phyloP scores from a whole-genome alignment of 2,329 filamentous ascomycete species.

The Proliferodiscus dingleyae region DNA sequence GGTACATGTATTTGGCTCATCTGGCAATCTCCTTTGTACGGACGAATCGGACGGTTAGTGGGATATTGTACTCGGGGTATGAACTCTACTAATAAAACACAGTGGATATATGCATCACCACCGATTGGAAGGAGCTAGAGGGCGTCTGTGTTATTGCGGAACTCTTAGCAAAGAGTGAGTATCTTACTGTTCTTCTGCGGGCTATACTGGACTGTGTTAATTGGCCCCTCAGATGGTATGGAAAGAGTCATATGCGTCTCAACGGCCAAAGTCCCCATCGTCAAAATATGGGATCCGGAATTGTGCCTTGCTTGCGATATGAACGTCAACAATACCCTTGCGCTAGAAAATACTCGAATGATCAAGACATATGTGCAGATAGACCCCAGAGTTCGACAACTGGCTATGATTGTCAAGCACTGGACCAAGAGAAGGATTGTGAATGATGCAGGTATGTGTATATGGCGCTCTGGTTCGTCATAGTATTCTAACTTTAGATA shows the following conservation, averaged over 20 bases:
- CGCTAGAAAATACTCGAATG: constrained; percentile 95
- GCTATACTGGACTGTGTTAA: constrained; percentile 35
- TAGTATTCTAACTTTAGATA: constrained; percentile 35
- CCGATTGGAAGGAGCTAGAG: constrained; percentile 80
- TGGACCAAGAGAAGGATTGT: constrained; percentile 91
- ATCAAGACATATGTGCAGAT: constrained; percentile 95
- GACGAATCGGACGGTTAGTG: constrained; percentile 88
- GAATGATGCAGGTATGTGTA: constrained; percentile 83
- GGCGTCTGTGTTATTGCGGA: constrained; percentile 87
- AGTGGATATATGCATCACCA: constrained; percentile 99
- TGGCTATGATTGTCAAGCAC: constrained; percentile 96
- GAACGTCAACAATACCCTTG: constrained; percentile 97
- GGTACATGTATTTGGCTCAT: constrained; percentile 96
- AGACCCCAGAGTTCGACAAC: constrained; percentile 80
- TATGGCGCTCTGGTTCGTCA: constrained; percentile 1
- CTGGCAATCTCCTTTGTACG: constrained; percentile 89
- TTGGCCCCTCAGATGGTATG: constrained; percentile 77
- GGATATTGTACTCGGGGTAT: background rate
- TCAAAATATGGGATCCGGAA: constrained; percentile 98
- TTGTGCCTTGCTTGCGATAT: constrained; percentile 87
- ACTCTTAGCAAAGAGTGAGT: constrained; percentile 76
- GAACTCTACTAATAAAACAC: constrained; percentile 8
- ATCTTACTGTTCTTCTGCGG: constrained; percentile 4
- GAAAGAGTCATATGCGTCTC: constrained; percentile 92
- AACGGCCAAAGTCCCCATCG: constrained; percentile 93